Percentiles rank a stretch among this genome's conserved stretches.
phyloP scores from a whole-genome alignment of 768 basidiomycete species.

The Russula sp. region DNA sequence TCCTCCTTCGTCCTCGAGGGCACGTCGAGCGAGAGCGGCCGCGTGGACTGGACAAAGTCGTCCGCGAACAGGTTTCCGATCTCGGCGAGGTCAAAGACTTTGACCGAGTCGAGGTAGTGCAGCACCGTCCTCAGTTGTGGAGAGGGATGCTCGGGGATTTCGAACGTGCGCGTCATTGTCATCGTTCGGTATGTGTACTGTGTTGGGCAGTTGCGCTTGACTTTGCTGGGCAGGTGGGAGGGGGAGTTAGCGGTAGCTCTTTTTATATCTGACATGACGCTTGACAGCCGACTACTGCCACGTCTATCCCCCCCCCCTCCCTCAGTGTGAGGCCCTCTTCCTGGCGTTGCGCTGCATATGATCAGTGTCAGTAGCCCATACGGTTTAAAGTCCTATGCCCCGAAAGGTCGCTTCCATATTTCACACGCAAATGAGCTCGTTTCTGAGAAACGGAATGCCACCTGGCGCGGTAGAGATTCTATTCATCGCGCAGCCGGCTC shows the following conservation, averaged over 20 bases:
- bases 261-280: background rate
- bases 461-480: background rate
- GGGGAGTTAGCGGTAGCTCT: background rate
- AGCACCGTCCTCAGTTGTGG: background rate
- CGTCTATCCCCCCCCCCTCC: background rate
- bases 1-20: constrained; percentile 1
- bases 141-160: background rate
- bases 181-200: background rate
- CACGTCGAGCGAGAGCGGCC: background rate
- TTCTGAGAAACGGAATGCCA: background rate
- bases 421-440: background rate
- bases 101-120: constrained; percentile 1
- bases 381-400: too few relatives aligned
- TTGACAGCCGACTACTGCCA: background rate
- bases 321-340: background rate
- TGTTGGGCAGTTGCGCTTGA: too few relatives aligned
- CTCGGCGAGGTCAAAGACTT: background rate
- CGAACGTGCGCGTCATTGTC: background rate
- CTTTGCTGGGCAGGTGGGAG: background rate
- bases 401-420: background rate
- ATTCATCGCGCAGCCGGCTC: background rate
- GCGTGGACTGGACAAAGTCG: constrained; percentile 9
- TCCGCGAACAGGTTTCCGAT: background rate
- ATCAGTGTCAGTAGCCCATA: background rate
- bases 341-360: background rate